Evolutionary conservation across 257 asterid genomes (phyloP).

Genomic region (Asclepias syriaca): DNA sequence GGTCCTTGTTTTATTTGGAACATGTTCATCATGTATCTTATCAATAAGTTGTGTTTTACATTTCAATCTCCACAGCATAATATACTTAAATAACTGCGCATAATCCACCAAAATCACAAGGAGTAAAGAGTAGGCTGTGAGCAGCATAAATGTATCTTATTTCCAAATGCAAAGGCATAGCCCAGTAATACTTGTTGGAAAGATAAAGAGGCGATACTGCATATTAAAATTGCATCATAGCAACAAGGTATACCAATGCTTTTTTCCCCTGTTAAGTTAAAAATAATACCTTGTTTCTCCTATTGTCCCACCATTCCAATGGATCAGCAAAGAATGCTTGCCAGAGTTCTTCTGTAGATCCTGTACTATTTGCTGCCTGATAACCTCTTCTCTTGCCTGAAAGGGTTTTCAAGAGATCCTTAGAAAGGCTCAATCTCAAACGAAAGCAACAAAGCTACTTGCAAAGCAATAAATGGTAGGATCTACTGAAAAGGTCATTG

Average conservation of each 20-base stretch:
- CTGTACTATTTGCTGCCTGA: constrained; percentile 47
- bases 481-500: constrained; percentile 7
- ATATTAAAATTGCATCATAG: background rate
- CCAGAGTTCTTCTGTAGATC: constrained; percentile 83
- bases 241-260: background rate
- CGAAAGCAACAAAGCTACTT: background rate
- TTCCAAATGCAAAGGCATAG: background rate
- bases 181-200: background rate
- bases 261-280: background rate
- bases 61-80: background rate
- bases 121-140: background rate
- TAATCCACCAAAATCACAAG: background rate
- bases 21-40: background rate
- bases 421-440: background rate
- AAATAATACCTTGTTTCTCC: constrained; percentile 77
- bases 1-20: background rate
- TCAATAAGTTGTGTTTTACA: background rate
- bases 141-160: background rate
- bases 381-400: constrained; percentile 55
- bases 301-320: constrained; percentile 95
- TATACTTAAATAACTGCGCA: background rate
- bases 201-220: background rate
- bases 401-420: constrained; percentile 13
- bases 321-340: constrained; percentile 97
- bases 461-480: background rate